These are phyloP conservation scores for Aspergillus udagawae DNA, from an alignment of 2,329 filamentous ascomycete genomes.

Conservation along the genomic window DNA sequence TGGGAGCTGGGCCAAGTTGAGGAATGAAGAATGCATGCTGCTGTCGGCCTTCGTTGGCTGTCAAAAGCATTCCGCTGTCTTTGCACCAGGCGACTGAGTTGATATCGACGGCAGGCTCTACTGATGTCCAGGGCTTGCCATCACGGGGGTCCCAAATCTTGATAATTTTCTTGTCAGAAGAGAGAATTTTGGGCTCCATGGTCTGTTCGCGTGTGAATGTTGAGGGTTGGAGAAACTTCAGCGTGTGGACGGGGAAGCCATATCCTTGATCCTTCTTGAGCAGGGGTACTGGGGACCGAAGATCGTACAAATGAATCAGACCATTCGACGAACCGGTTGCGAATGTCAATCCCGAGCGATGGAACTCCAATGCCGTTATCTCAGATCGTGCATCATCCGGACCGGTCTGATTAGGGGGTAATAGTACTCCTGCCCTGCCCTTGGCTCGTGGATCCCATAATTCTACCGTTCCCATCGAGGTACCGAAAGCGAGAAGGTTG, in stretches of 20 bases:
- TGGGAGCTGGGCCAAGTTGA: slow-evolving; percentile 85
- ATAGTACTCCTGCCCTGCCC: slow-evolving; percentile 72
- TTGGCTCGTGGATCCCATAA: slow-evolving; percentile 91
- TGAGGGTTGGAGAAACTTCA: slow-evolving; percentile 63
- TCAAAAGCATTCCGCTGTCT: slow-evolving; percentile 90
- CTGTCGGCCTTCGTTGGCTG: slow-evolving; percentile 92
- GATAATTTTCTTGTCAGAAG: slow-evolving; percentile 91
- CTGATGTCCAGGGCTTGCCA: slow-evolving; percentile 88
- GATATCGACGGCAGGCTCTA: slow-evolving; percentile 90
- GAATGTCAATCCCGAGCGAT: slow-evolving; percentile 75
- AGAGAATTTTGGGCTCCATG: slow-evolving; percentile 71
- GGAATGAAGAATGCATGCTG: slow-evolving; percentile 95
- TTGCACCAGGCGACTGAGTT: slow-evolving; percentile 93
- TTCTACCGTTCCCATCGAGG: slow-evolving; percentile 89
- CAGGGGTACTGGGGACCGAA: slow-evolving; percentile 80
- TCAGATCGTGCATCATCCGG: slow-evolving; percentile 49
- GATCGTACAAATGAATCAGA: slow-evolving; percentile 83
- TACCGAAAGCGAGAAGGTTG: slow-evolving; percentile 88
- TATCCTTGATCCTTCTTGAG: slow-evolving; percentile 95
- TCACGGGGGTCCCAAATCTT: slow-evolving; percentile 88
- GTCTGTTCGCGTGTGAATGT: slow-evolving; percentile 68
- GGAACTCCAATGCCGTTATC: slow-evolving; percentile 84
- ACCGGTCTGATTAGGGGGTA: slow-evolving; percentile 47
- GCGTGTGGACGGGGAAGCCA: slow-evolving; percentile 83
- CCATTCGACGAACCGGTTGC: slow-evolving; percentile 85